Base-by-base conservation (phyloP, 2,329 filamentous ascomycete species). In the Pezicula rhizophila region DNA sequence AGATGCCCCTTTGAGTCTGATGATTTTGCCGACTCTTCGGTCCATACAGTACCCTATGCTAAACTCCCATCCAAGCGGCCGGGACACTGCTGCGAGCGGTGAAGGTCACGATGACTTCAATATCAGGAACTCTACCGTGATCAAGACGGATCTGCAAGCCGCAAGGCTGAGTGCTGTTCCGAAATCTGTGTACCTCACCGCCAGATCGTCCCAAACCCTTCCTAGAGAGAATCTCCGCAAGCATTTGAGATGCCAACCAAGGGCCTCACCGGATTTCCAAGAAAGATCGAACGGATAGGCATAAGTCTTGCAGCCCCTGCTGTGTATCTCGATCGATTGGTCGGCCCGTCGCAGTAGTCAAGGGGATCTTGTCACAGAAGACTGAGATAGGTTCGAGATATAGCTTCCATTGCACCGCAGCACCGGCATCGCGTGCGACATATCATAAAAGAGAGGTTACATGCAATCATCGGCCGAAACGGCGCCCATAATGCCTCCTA, bases 241-340 rank as follows among this genome's bases (percentile, higher is more conserved):
- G 23, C 23, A 23, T 23, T 23, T 23, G 23, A 23, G 23, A 23
- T 23, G 23, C 23, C 23, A 23, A 23, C 23, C 23, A 23, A 23
- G 23, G 33, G 35, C 31, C 46, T 33, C 40, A n/a, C 42, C 41
- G 46, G 35, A 39, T 49, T 49, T 35, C 43, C 33, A 46, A 40
- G 44, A 17, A 45, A 43, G 34, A 33, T 53, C 26, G 35, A 38
- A 38, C 35, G 35, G 18, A 20, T 23, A 18, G 10, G 17, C 17
- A 14, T 20, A 23, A 17, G 14, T 18, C n/a, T 15, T 31, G 28
- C 28, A 12, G 7, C 28, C 28, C 28, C 28, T 61, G 60, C 59
- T 54, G 56, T 55, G 53, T 52, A 53, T 48, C 55, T 58, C 51
- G 54, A 57, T 61, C 55, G 55, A 48, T 48, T 41, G 52, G 47